Conservation (phyloP, 2,329 filamentous ascomycete species). For the Chaetothyriales sp. region DNA sequence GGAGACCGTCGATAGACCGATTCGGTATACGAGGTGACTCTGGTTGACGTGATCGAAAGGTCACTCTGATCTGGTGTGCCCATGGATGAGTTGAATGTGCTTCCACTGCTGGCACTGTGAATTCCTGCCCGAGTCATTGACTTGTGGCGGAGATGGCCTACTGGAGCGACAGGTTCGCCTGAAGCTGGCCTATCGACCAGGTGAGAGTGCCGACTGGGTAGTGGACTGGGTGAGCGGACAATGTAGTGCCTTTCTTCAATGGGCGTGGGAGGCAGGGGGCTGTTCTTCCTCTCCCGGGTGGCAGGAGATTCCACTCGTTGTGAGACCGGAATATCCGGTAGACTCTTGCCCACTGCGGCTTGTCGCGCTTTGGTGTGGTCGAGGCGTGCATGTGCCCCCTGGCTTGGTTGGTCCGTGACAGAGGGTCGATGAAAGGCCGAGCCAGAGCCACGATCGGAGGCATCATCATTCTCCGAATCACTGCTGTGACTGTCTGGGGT, state of each 20-base stretch:
- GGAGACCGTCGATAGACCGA: constrained; percentile 44
- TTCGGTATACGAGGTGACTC: constrained; percentile 52
- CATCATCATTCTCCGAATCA: neutral
- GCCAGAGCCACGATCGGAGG: neutral
- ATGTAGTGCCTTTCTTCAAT: neutral
- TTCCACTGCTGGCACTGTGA: constrained; percentile 56
- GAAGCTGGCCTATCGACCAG: neutral
- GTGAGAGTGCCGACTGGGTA: neutral
- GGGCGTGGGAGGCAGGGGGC: neutral
- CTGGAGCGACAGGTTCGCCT: neutral
- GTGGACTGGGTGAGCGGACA: neutral
- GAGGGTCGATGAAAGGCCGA: neutral
- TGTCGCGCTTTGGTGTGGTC: neutral
- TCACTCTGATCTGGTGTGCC: constrained; percentile 61
- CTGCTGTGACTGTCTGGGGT: neutral
- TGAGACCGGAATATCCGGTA: neutral
- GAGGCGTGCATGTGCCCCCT: neutral
- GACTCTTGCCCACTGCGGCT: neutral
- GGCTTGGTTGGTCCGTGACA: neutral
- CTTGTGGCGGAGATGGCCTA: constrained; percentile 3
- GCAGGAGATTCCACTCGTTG: neutral
- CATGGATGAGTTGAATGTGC: constrained; percentile 41
- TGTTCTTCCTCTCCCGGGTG: neutral
- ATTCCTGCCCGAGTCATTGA: constrained; percentile 1
- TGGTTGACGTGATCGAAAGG: constrained; percentile 66